Base-by-base conservation (phyloP, 1,284 basidiomycete genomes). In the Sanghuangporus baumii region DNA sequence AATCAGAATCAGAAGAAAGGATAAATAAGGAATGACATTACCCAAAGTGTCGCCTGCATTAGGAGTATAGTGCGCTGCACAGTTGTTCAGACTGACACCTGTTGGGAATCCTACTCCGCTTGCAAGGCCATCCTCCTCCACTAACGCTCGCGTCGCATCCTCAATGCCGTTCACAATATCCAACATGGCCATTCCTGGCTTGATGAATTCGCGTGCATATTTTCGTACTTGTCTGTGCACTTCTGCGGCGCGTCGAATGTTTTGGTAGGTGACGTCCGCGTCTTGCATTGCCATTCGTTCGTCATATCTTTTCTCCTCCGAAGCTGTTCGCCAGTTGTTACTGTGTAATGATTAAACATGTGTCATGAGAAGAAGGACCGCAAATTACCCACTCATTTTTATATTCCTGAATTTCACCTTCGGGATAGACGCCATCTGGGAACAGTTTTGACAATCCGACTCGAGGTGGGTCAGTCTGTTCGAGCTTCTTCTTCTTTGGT, bases 61-160 rank as follows among this genome's bases (percentile, higher is more conserved):
- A 12, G 97, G 97, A 4, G 93, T 91, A 74, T 94, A 99, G 76
- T 99, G 97, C 34, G 97, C 97, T 0, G 97, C 97, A 66, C 93
- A 93, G 73, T 98, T 84, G 75, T 99, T 99, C 67, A 96, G 75
- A 74, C 88, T 96, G 66, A 99, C 78, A 40, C 97, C 97, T 1
- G 96, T 99, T n/a, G 97, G 97, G 79, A 99, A 94, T 16, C 96
- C 94, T 71, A 99, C 82, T 12, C 97, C 92, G 63, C 85, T 79
- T 66, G 94, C 87, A 64, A 97, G 76, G 1, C 94, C 95, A 68
- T 90, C 85, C 75, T 91, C 94, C 75, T 99, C 97, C 0, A 97
- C 94, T 31, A 98, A 77, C 8, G 94, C 88, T 52, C 96, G 82
- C 36, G 90, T 93, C 11, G 92, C 90, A 70, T 96, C 87, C 76